A percentile compares a stretch with the other conserved stretches of the same genome.
Evolutionary conservation across 805 yeast species (phyloP).

Genomic region (Metschnikowia henanensis): DNA sequence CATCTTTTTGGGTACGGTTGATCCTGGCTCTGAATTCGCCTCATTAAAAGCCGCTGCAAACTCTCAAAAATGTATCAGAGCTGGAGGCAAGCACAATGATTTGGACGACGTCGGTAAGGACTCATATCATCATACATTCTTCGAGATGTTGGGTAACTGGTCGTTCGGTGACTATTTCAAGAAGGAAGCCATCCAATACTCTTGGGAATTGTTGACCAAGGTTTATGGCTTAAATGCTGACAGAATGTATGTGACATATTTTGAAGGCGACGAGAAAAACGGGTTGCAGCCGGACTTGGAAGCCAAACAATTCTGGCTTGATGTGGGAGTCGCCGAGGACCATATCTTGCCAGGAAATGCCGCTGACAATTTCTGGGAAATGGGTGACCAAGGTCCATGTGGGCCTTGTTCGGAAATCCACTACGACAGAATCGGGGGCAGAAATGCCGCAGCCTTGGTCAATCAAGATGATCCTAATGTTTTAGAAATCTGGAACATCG

Average conservation of each 20-base stretch:
- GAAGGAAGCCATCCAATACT: slow-evolving; percentile 82
- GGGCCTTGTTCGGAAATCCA: slow-evolving; percentile 99
- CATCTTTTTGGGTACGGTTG: slow-evolving; percentile 95
- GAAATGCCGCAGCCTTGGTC: slow-evolving; percentile 89
- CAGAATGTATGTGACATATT: slow-evolving; percentile 92
- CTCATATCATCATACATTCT: slow-evolving; percentile 97
- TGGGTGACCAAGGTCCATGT: slow-evolving; percentile 99
- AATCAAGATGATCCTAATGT: slow-evolving; percentile 98
- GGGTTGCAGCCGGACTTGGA: slow-evolving; percentile 93
- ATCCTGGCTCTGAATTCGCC: slow-evolving; percentile 88
- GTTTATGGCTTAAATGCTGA: slow-evolving; percentile 78
- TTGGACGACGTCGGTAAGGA: slow-evolving; percentile 98
- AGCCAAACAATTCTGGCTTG: slow-evolving; percentile 84
- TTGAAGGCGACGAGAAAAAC: slow-evolving; percentile 83
- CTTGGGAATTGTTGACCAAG: slow-evolving; percentile 89
- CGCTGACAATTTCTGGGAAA: slow-evolving; percentile 98
- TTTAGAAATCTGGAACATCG: slow-evolving; percentile 96
- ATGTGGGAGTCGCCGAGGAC: slow-evolving; percentile 85
- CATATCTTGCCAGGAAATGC: slow-evolving; percentile 92
- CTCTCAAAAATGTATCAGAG: slow-evolving; percentile 98
- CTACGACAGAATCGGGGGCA: slow-evolving; percentile 97
- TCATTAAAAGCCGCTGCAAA: slow-evolving; percentile 85
- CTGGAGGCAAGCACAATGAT: slow-evolving; percentile 99
- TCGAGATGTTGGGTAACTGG: slow-evolving; percentile 99
- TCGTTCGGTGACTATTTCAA: slow-evolving; percentile 99